Base-by-base conservation (phyloP, 768 basidiomycete species). In the Cyclocybe cylindracea region DNA sequence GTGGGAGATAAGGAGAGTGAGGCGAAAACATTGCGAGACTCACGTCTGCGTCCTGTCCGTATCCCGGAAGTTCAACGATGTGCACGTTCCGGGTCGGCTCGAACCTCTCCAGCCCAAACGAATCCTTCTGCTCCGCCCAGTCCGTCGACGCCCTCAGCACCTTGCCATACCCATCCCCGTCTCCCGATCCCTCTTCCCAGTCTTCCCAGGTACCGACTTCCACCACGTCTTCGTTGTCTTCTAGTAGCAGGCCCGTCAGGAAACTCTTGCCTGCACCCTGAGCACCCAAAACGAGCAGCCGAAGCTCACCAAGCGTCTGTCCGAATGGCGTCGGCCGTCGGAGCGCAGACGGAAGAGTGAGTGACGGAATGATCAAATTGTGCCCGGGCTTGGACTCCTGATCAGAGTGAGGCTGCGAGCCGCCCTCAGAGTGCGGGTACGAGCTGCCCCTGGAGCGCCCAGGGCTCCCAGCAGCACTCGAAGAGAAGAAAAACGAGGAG, bases 401-500 rank as follows among this genome's bases (percentile, higher is more conserved):
- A 52, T 60, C 53, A 18, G 59, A 70, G 14, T 73, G 76, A 14
- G 70, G 61, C 46, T 73, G 73, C 0, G 70, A 66, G 5, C 56
- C 53, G 9, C 24, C 24, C 45, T 74, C n/a, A 5, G 41, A 42
- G 13, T 7, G 76, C 1, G 75, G 78, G 19, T 65, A 53, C 3
- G 71, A 68, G 10, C 73, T 73, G 16, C 73, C 66, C 32, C 77
- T 76, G 0, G 73, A 69, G 43, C 80, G 84, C 0, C 79, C 82
- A 2, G 83, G 87, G 55, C 85, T 86, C 1, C 81, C 82, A 10
- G 64, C 47, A 13, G 85, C 85, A 0, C 80, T 84, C 8, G 87
- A 89, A 32, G 86, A 87, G 71, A 87, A 89, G 71, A 89, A 87
- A 75, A 88, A 88, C 1, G 85, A 86, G 1, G 85, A 87, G 13